Evolutionary conservation across 768 basidiomycete species (phyloP).

Genomic region (Suillus alpinus): DNA sequence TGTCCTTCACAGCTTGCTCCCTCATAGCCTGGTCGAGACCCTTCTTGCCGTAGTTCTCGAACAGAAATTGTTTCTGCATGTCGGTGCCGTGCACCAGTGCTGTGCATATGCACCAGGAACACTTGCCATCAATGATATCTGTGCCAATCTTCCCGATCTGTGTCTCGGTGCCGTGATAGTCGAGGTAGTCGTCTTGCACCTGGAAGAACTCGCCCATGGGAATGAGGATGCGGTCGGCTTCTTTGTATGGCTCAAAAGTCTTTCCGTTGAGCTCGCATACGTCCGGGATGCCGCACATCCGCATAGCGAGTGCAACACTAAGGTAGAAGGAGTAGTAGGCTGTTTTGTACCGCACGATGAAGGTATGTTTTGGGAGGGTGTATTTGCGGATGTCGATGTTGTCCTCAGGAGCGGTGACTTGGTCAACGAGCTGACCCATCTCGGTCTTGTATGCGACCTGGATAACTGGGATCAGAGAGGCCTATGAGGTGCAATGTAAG

Average conservation of each 20-base stretch:
- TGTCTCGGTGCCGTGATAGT: conserved; percentile 87
- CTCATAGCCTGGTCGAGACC: conserved; percentile 35
- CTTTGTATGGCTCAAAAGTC: conserved; percentile 59
- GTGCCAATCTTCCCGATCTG: conserved; percentile 96
- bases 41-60: conserved; percentile 66
- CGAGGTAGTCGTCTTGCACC: conserved; percentile 95
- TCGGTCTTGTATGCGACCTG: conserved; percentile 84
- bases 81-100: conserved; percentile 61
- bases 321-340: conserved; percentile 99
- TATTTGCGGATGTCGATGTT: conserved; percentile 83
- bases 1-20: conserved; percentile 56
- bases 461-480: background rate
- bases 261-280: conserved; percentile 40
- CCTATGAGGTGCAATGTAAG: background rate
- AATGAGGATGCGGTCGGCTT: conserved; percentile 78
- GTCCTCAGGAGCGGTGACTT: conserved; percentile 93
- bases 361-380: conserved; percentile 78
- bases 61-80: conserved; percentile 55
- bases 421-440: conserved; percentile 92
- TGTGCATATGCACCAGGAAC: conserved; percentile 92
- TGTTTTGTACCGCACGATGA: conserved; percentile 97
- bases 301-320: conserved; percentile 92
- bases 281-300: conserved; percentile 63
- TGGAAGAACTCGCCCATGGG: conserved; percentile 99
- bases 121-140: conserved; percentile 98